A percentile compares a stretch with the other conserved stretches of the same genome.
Conservation (phyloP, 345 rosid species). For the Atalantia buxifolia region DNA sequence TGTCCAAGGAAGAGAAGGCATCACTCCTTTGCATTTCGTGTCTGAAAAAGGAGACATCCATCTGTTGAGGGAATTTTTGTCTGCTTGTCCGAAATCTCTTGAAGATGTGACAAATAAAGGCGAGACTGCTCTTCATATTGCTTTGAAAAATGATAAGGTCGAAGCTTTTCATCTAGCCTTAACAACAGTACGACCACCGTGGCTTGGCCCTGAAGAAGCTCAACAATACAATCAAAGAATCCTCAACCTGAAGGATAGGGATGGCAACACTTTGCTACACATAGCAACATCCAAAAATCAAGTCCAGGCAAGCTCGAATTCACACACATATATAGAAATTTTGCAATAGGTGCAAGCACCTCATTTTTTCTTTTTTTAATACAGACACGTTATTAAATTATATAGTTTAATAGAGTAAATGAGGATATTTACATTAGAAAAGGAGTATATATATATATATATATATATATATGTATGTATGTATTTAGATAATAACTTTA, state of each 20-base stretch:
- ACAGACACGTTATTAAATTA: no score
- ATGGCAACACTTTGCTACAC: slow-evolving; percentile 18
- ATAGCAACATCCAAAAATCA: not conserved
- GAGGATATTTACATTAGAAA: no score
- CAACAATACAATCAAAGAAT: not conserved
- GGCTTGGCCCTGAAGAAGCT: slow-evolving; percentile 1
- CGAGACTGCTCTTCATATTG: slow-evolving; percentile 23
- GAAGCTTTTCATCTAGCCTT: slow-evolving; percentile 7
- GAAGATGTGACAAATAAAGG: slow-evolving; percentile 9
- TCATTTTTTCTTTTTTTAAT: no score
- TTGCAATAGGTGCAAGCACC: no score
- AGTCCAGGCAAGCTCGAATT: not conserved
- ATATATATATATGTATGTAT: no score
- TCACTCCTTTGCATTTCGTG: slow-evolving; percentile 16
- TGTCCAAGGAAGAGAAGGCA: slow-evolving; percentile 18
- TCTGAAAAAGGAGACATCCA: not conserved
- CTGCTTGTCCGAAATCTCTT: slow-evolving; percentile 17
- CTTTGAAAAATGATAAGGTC: not conserved
- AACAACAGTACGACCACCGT: slow-evolving; percentile 2
- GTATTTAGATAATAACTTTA: no score
- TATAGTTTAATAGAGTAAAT: rapidly evolving
- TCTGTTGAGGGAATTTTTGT: not conserved
- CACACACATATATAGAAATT: no score
- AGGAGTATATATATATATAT: no score
- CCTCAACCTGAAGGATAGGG: slow-evolving; percentile 21